Evolutionary conservation across 2,329 filamentous ascomycete species (phyloP).

Genomic region (Gremmenia infestans): DNA sequence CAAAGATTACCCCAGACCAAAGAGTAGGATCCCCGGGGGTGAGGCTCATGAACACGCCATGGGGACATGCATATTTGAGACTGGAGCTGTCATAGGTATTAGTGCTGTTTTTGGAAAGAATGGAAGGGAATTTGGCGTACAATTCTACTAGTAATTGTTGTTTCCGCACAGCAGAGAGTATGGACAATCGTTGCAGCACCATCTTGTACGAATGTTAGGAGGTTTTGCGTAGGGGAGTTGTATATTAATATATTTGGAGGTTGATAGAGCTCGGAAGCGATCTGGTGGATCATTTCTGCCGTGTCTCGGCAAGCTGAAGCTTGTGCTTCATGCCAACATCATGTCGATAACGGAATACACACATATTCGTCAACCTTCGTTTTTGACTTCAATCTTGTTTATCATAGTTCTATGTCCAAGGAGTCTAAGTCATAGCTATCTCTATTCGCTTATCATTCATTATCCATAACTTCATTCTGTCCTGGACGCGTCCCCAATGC

Average conservation of each 20-base stretch:
- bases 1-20: conserved; percentile 90
- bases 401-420: neutral
- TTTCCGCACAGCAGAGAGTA: conserved; percentile 28
- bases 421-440: neutral
- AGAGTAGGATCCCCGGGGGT: conserved; percentile 74
- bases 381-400: neutral
- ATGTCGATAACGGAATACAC: neutral
- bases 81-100: conserved; percentile 55
- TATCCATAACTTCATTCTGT: neutral
- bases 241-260: neutral
- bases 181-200: conserved; percentile 21
- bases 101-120: neutral
- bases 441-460: neutral
- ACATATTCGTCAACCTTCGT: neutral
- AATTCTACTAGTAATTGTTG: conserved; percentile 32
- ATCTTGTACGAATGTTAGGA: conserved; percentile 12
- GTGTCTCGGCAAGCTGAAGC: neutral
- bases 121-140: conserved; percentile 12
- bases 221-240: neutral
- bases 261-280: neutral
- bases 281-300: neutral
- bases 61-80: conserved; percentile 75
- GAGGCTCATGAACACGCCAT: conserved; percentile 81
- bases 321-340: neutral
- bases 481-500: neutral